Conservation (phyloP, 2,329 filamentous ascomycete species). For the Lachnellula hyalina region DNA sequence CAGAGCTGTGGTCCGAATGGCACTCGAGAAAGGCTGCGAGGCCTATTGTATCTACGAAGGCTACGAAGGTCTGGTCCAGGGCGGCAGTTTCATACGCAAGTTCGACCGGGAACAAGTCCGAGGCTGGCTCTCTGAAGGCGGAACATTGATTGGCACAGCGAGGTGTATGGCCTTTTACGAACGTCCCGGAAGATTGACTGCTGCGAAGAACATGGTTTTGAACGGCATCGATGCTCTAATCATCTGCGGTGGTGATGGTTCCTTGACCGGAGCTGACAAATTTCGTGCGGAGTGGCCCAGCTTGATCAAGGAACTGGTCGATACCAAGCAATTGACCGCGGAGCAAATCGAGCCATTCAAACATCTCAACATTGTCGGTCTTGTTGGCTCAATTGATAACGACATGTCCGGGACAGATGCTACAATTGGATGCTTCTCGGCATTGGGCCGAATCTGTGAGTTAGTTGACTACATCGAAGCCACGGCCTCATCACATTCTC, state of each 20-base stretch:
- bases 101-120: slow-evolving; percentile 92
- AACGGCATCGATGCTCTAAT: slow-evolving; percentile 93
- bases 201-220: slow-evolving; percentile 90
- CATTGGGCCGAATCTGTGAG: slow-evolving; percentile 86
- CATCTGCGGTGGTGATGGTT: slow-evolving; percentile 95
- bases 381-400: slow-evolving; percentile 97
- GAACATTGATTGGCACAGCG: slow-evolving; percentile 92
- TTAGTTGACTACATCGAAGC: slow-evolving; percentile 96
- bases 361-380: slow-evolving; percentile 90
- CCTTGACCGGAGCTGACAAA: slow-evolving; percentile 88
- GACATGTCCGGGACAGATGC: slow-evolving; percentile 96
- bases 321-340: slow-evolving; percentile 62
- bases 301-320: slow-evolving; percentile 77
- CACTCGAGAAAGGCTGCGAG: slow-evolving; percentile 78
- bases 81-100: slow-evolving; percentile 79
- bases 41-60: slow-evolving; percentile 84
- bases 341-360: slow-evolving; percentile 71
- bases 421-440: slow-evolving; percentile 95
- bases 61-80: slow-evolving; percentile 90
- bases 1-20: slow-evolving; percentile 77
- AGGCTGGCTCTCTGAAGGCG: slow-evolving; percentile 88
- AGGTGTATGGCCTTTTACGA: slow-evolving; percentile 91
- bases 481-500: slow-evolving; percentile 87
- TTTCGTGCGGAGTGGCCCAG: slow-evolving; percentile 92
- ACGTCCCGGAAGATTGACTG: slow-evolving; percentile 73